Base-by-base conservation (phyloP, 306 rosid genomes). In the Rubus parviflorus region DNA sequence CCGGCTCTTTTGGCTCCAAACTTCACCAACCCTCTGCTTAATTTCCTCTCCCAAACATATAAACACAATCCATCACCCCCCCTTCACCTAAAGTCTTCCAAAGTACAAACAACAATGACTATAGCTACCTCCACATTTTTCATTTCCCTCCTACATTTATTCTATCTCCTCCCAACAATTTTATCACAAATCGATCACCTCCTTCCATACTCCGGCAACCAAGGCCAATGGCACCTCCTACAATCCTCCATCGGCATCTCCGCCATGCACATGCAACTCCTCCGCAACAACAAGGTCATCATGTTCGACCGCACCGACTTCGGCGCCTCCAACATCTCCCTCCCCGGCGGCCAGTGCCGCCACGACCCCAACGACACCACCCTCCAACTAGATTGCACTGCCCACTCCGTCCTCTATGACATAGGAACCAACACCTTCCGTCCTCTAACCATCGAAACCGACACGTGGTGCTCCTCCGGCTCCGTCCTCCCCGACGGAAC, bases 221-320 rank as follows among this genome's bases (percentile, higher is more conserved):
- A 46, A 25, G 96, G 93, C 1, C 65, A 64, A 30, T 91, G 97
- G 97, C 63, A 72, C 45, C 73, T 88, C 25, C 72, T 94, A 1
- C 93, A 89, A 3, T 69, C 76, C 23, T 90, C 58, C 88, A 83
- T 94, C 0, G 96, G 97, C 83, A 87, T 94, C 25, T 86, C 87
- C 0, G 92, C 90, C 76, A 91, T 94, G 98, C 98, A 91, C 94
- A 91, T 94, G 98, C 98, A 94, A 71, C 81, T 94, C 7, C 77
- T 91, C 23, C 88, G 75, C 75, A 79, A 82, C 47, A 92, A 88
- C 82, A 74, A 75, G 6, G 89, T 94, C 37, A 35, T 90, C 20
- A 87, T 91, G 42, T 91, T 66, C 70, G 96, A 91, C 81, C 91
- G 90, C 38, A 89, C 96, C 1, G 90, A 86, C 68, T 89, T 83